phyloP scores from a whole-genome alignment of 805 yeast species.

The Candida gorgasii region DNA sequence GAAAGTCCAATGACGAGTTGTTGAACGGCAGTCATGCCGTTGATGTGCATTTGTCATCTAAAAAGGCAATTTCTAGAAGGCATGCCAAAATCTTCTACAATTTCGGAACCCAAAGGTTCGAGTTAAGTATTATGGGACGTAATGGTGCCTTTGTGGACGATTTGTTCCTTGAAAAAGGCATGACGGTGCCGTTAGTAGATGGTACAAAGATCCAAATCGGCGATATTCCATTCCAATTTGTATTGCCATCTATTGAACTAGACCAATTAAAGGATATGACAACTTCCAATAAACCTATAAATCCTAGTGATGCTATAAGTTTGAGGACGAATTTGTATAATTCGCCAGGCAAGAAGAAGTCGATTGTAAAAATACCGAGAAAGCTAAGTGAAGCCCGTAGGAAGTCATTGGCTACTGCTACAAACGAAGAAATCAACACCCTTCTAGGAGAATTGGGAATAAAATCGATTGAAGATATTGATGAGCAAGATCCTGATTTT shows the following conservation, averaged over 20 bases:
- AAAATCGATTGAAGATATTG: constrained; percentile 29
- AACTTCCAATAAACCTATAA: constrained; percentile 37
- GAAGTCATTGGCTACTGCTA: constrained; percentile 38
- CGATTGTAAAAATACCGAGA: constrained; percentile 17
- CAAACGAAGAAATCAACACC: constrained; percentile 41
- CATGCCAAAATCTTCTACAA: constrained; percentile 97
- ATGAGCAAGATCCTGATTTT: constrained; percentile 25
- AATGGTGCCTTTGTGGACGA: constrained; percentile 98
- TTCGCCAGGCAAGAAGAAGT: constrained; percentile 14
- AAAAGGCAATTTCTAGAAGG: constrained; percentile 88
- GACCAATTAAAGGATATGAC: constrained; percentile 26
- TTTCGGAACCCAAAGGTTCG: constrained; percentile 94
- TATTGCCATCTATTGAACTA: constrained; percentile 68
- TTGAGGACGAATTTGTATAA: constrained; percentile 49
- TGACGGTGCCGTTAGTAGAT: constrained; percentile 83
- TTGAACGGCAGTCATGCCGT: constrained; percentile 72
- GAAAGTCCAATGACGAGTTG: constrained; percentile 59
- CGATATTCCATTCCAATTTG: constrained; percentile 84
- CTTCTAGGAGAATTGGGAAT: constrained; percentile 39
- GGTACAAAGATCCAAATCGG: constrained; percentile 90
- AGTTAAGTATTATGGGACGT: constrained; percentile 85
- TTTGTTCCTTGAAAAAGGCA: constrained; percentile 82
- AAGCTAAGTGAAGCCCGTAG: constrained; percentile 38
- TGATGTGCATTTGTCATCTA: constrained; percentile 89
- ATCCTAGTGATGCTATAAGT: constrained; percentile 64